phyloP scores from a whole-genome alignment of 2,329 filamentous ascomycete species.

The Knoxdaviesia proteae region DNA sequence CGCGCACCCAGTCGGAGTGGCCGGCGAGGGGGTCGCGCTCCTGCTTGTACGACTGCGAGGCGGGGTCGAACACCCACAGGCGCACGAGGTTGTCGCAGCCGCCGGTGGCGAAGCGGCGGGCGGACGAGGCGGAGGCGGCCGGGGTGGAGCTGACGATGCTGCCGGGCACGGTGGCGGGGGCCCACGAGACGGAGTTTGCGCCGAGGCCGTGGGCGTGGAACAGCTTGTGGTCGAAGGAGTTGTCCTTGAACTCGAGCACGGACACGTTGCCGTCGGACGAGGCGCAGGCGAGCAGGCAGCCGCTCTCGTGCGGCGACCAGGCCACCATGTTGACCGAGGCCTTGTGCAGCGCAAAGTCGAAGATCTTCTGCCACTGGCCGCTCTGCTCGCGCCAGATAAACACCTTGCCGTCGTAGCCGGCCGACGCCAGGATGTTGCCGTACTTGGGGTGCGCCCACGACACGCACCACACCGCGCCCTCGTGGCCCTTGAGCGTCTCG shows the following conservation, averaged over 20 bases:
- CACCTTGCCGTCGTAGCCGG: conserved; percentile 93
- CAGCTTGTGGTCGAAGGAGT: conserved; percentile 71
- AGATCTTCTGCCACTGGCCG: conserved; percentile 63
- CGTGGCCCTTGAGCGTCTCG: conserved; percentile 90
- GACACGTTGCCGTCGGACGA: conserved; percentile 85
- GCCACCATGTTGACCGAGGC: conserved; percentile 91
- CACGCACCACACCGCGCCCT: conserved; percentile 94
- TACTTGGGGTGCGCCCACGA: conserved; percentile 98
- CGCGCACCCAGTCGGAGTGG: conserved; percentile 90
- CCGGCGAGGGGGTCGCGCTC: conserved; percentile 48
- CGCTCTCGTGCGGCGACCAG: conserved; percentile 93
- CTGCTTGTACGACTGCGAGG: conserved; percentile 38
- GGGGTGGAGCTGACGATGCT: conserved; percentile 59
- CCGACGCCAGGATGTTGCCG: conserved; percentile 89
- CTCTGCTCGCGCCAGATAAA: conserved; percentile 91
- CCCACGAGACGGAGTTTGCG: conserved; percentile 92
- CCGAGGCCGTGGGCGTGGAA: conserved; percentile 86
- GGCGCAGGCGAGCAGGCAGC: conserved; percentile 84
- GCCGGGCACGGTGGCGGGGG: conserved; percentile 65
- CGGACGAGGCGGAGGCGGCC: conserved; percentile 35
- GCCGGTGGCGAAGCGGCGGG: conserved; percentile 79
- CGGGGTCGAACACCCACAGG: conserved; percentile 66
- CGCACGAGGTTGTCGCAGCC: conserved; percentile 87
- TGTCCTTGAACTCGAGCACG: conserved; percentile 93
- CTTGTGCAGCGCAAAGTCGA: conserved; percentile 84